These are phyloP conservation scores for Esteya vermicola DNA, from an alignment of 2,329 filamentous ascomycete genomes.

Conservation along the genomic window DNA sequence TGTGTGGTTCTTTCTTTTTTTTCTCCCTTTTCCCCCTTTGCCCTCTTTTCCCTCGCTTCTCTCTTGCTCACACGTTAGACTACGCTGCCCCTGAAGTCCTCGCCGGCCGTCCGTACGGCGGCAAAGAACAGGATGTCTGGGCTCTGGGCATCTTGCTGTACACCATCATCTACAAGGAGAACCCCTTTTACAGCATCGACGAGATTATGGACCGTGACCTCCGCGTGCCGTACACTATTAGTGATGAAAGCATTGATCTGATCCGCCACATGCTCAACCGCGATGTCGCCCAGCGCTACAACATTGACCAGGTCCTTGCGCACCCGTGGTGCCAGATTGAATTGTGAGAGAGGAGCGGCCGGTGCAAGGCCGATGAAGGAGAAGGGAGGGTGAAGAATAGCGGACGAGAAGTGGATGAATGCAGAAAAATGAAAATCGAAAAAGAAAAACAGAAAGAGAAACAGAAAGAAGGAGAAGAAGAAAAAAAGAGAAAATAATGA, in stretches of 20 bases:
- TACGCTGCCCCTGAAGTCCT: conserved; percentile 98
- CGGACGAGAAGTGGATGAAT: too few species aligned
- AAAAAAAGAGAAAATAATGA: too few species aligned
- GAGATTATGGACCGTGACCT: conserved; percentile 98
- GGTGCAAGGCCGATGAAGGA: too few species aligned
- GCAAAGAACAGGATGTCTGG: conserved; percentile 98
- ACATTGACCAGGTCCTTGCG: conserved; percentile 76
- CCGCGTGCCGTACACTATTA: conserved; percentile 75
- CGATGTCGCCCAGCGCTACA: conserved; percentile 67
- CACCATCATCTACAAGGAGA: conserved; percentile 99
- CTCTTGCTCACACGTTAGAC: conserved; percentile 39
- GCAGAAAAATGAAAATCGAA: too few species aligned
- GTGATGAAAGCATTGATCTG: conserved; percentile 84
- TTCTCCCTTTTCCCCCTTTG: not conserved
- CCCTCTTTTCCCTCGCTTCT: not conserved
- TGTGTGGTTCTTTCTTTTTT: conserved; percentile 17
- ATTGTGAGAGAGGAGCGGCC: too few species aligned
- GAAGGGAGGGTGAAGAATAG: too few species aligned
- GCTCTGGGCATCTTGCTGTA: conserved; percentile 92
- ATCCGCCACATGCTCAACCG: conserved; percentile 86
- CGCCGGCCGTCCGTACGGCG: conserved; percentile 78
- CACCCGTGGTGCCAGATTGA: conserved; percentile 59
- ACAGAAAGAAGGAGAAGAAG: too few species aligned
- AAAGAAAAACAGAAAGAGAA: too few species aligned
- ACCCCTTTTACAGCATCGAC: conserved; percentile 96